Evolutionary conservation across 129 eudicot species (phyloP).

Genomic region (Centrapalus pauciflorus): DNA sequence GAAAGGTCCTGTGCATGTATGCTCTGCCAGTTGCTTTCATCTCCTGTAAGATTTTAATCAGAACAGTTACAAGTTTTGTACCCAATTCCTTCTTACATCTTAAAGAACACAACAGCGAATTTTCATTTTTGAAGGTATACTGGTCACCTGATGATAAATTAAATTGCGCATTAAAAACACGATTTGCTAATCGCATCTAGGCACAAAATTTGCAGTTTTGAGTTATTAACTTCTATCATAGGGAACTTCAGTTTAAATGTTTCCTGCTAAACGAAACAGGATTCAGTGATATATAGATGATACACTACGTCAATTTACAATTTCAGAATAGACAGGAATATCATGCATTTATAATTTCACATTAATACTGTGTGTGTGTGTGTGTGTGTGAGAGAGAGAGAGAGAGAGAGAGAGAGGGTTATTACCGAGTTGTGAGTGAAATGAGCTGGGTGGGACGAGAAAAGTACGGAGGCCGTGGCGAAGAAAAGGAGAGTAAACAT

Average conservation of each 20-base stretch:
- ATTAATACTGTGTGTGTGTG: neutral
- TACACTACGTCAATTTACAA: neutral
- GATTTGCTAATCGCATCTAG: neutral
- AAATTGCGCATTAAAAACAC: neutral
- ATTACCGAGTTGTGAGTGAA: slow-evolving; percentile 36
- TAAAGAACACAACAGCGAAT: neutral
- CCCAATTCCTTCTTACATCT: neutral
- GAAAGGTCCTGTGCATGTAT: slow-evolving; percentile 48
- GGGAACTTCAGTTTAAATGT: neutral
- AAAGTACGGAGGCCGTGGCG: slow-evolving; percentile 66
- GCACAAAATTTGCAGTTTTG: neutral
- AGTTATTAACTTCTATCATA: neutral
- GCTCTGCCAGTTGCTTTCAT: slow-evolving; percentile 59
- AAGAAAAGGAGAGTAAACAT: slow-evolving; percentile 74
- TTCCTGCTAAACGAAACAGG: neutral
- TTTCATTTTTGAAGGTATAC: neutral
- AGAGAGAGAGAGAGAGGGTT: too few relatives aligned
- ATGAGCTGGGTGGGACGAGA: slow-evolving; percentile 49
- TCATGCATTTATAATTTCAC: neutral
- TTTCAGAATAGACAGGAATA: neutral
- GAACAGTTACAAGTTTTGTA: neutral
- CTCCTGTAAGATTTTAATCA: slow-evolving; percentile 25
- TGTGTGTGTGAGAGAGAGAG: neutral
- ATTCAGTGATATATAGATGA: neutral
- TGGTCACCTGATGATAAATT: neutral